Conservation (phyloP, 2,329 filamentous ascomycete genomes). For the Fusarium poae region DNA sequence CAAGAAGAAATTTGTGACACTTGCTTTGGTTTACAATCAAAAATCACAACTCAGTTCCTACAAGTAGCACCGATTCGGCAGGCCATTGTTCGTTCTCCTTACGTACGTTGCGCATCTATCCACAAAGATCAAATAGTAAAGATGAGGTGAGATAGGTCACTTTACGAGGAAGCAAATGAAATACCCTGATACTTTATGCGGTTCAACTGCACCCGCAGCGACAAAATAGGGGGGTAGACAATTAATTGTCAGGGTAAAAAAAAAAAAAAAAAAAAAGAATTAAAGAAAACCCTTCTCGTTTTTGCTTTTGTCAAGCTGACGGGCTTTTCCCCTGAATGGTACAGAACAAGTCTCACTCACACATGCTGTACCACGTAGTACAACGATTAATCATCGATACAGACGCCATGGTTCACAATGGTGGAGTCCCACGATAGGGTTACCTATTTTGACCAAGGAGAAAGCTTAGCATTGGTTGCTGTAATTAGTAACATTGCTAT, state of each 20-base stretch:
- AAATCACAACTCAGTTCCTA: neutral
- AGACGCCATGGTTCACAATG: constrained; percentile 1
- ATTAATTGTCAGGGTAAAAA: neutral
- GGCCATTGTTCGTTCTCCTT: neutral
- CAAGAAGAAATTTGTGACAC: neutral
- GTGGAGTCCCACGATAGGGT: constrained; percentile 9
- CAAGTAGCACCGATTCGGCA: constrained; percentile 6
- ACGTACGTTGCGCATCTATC: constrained; percentile 5
- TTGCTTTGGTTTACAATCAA: neutral
- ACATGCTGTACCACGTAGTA: neutral
- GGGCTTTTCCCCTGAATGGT: neutral
- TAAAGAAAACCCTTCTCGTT: neutral
- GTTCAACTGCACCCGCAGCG: neutral
- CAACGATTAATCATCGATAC: constrained; percentile 1
- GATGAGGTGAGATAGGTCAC: neutral
- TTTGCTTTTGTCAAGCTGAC: constrained; percentile 5
- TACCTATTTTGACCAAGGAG: constrained; percentile 23
- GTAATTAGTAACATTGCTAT: neutral
- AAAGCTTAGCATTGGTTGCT: constrained; percentile 3
- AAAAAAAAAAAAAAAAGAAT: neutral
- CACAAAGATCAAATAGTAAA: neutral
- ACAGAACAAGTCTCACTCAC: neutral
- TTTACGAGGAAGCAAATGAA: constrained; percentile 2
- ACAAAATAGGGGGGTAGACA: neutral
- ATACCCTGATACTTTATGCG: neutral